phyloP scores from a whole-genome alignment of 352 stramenopile genomes.

The Phytophthora tubulina region DNA sequence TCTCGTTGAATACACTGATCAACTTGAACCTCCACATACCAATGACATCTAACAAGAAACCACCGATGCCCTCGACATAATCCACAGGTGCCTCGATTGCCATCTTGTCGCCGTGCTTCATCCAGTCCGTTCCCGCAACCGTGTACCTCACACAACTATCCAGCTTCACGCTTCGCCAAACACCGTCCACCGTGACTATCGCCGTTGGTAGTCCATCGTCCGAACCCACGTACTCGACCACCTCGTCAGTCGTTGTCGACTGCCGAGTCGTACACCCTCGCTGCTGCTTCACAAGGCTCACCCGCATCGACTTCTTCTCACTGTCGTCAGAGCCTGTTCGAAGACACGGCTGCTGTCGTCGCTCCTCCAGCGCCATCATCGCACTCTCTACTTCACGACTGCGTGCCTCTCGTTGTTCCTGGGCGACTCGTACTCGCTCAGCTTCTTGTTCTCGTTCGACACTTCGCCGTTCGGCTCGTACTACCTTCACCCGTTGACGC shows the following conservation, averaged over 20 bases:
- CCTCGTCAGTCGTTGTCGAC: not conserved
- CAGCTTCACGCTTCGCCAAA: not conserved
- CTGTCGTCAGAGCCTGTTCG: too few relatives aligned
- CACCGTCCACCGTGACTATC: not conserved
- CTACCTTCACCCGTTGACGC: not conserved
- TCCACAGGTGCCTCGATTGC: not conserved
- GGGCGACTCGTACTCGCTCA: too few relatives aligned
- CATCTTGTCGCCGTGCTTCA: not conserved
- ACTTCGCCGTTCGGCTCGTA: not conserved
- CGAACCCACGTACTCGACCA: not conserved
- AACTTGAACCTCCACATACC: not conserved
- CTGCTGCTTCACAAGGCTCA: not conserved
- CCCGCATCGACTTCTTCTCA: not conserved
- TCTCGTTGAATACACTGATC: not conserved
- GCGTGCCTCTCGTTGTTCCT: too few relatives aligned
- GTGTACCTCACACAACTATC: not conserved
- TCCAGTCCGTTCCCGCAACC: conserved; percentile 6
- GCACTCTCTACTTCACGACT: not conserved
- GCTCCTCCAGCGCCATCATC: not conserved
- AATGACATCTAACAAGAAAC: not conserved
- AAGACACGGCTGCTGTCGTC: not conserved
- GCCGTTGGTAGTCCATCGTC: conserved; percentile 1
- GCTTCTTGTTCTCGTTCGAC: too few relatives aligned
- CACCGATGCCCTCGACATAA: not conserved
- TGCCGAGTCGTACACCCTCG: not conserved